phyloP scores from a whole-genome alignment of 306 rosid species.

The Vicia sativa region DNA sequence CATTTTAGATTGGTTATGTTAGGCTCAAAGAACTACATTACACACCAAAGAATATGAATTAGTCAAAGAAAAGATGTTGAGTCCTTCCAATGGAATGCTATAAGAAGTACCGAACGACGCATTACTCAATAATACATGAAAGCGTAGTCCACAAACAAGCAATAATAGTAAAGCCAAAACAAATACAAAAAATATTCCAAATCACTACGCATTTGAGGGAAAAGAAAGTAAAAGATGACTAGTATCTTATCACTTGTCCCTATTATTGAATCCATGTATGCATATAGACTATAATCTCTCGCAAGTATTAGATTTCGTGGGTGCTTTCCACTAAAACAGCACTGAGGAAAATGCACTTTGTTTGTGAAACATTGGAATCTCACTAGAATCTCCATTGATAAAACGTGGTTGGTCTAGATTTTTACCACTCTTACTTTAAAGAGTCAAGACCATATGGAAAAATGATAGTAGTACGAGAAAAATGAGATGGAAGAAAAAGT shows the following conservation, averaged over 20 bases:
- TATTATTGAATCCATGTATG: conserved; percentile 28
- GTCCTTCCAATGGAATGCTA: conserved; percentile 13
- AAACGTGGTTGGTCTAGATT: too few species aligned
- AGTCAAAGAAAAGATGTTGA: conserved; percentile 7
- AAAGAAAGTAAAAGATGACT: conserved; percentile 18
- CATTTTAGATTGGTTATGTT: too few species aligned
- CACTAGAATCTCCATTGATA: not conserved
- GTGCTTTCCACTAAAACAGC: conserved; percentile 45
- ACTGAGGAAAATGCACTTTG: conserved; percentile 34
- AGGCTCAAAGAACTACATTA: too few species aligned
- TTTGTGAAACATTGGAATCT: conserved; percentile 1
- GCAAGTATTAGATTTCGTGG: conserved; percentile 30
- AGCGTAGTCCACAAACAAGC: conserved; percentile 26
- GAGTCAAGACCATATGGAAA: not conserved
- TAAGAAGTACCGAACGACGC: conserved; percentile 27
- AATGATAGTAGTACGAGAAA: not conserved
- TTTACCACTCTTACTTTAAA: not conserved
- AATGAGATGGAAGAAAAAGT: not conserved
- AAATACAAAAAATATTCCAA: conserved; percentile 32
- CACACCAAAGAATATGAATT: not conserved
- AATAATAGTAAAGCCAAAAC: conserved; percentile 24
- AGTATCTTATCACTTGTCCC: conserved; percentile 3
- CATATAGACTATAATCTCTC: conserved; percentile 14
- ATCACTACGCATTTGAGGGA: conserved; percentile 40
- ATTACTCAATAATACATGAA: not conserved